These are phyloP conservation scores for Penicillium paxilli DNA, from an alignment of 495 filamentous ascomycete genomes.

Conservation along the genomic window DNA sequence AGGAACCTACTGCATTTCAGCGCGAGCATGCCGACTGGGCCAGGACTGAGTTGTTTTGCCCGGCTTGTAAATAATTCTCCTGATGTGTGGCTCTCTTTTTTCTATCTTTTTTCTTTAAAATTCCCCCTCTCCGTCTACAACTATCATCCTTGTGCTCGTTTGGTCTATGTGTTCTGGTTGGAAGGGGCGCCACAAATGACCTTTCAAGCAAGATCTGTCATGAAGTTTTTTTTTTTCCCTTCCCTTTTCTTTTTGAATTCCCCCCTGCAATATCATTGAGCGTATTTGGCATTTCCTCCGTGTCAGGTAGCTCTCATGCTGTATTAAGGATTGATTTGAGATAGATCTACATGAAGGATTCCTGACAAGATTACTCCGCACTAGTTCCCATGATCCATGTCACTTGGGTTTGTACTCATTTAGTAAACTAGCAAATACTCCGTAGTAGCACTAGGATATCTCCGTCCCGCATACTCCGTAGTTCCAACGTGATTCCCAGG, in stretches of 20 bases:
- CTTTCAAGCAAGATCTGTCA: constrained; percentile 4
- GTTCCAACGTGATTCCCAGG: too few relatives aligned
- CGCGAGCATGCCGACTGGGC: constrained; percentile 29
- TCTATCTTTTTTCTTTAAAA: constrained; percentile 15
- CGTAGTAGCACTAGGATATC: not conserved
- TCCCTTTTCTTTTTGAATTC: not conserved
- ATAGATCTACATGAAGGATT: not conserved
- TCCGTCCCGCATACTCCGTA: not conserved
- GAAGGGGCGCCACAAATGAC: constrained; percentile 2
- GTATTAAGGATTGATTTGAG: not conserved
- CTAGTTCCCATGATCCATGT: not conserved
- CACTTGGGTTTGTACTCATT: not conserved
- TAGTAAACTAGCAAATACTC: too few relatives aligned
- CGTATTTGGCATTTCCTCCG: constrained; percentile 3
- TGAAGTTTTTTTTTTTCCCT: constrained; percentile 8
- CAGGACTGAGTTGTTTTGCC: constrained; percentile 38
- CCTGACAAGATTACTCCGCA: not conserved
- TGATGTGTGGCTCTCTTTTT: constrained; percentile 1
- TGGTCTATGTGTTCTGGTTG: constrained; percentile 4
- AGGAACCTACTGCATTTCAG: constrained; percentile 13
- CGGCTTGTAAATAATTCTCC: constrained; percentile 36
- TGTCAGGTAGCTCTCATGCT: constrained; percentile 1
- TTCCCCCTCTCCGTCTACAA: constrained; percentile 12
- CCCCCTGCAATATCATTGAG: constrained; percentile 1
- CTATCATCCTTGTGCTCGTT: not conserved